A percentile compares a stretch with the other conserved stretches of the same genome.
These are phyloP conservation scores for Cyclotella cryptica DNA, from an alignment of 108 stramenopile species.

Conservation along the genomic window DNA sequence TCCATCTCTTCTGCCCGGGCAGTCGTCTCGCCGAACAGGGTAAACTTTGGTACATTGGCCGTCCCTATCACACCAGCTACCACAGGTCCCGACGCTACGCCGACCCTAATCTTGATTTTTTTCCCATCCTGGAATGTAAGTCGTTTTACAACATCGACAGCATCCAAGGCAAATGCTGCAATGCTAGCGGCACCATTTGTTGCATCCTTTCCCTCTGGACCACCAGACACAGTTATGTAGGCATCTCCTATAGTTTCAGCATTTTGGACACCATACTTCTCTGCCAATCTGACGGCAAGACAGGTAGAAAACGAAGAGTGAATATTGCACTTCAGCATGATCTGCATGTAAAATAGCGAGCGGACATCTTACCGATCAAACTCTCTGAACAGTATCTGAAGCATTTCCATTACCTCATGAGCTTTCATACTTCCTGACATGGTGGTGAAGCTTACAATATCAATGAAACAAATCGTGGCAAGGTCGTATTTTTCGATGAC, in stretches of 20 bases:
- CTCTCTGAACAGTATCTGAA: conserved; percentile 53
- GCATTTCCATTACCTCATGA: conserved; percentile 52
- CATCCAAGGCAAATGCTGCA: conserved; percentile 46
- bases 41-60: conserved; percentile 18
- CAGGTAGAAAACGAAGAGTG: too few species aligned
- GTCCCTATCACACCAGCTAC: conserved; percentile 31
- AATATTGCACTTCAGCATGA: too few species aligned
- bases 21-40: conserved; percentile 26
- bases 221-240: conserved; percentile 54
- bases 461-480: conserved; percentile 56
- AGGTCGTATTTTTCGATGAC: conserved; percentile 44
- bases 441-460: conserved; percentile 62
- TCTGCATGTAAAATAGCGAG: too few species aligned
- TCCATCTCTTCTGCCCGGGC: conserved; percentile 4
- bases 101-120: conserved; percentile 24
- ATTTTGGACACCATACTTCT: conserved; percentile 47
- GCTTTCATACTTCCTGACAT: conserved; percentile 40
- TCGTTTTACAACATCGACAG: conserved; percentile 21
- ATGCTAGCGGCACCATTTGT: conserved; percentile 36
- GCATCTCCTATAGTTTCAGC: conserved; percentile 62
- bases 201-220: conserved; percentile 33
- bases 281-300: conserved; percentile 22
- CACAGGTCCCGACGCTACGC: conserved; percentile 23
- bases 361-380: conserved; percentile 35
- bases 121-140: conserved; percentile 16